Evolutionary conservation across 2,329 filamentous ascomycete genomes (phyloP).

Genomic region (Fusarium nanum): DNA sequence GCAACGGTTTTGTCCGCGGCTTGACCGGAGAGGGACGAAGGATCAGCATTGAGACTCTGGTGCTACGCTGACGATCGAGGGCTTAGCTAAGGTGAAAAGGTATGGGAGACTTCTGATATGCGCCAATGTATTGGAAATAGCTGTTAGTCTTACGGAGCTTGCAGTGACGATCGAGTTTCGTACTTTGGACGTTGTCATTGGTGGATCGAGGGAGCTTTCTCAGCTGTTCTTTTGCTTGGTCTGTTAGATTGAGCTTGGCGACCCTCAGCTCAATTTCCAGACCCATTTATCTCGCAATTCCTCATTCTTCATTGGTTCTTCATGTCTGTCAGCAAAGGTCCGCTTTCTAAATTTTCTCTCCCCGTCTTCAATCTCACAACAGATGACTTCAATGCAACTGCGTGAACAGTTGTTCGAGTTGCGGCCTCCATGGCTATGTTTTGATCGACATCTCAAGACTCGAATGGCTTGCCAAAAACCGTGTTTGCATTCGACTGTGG

Average conservation of each 20-base stretch:
- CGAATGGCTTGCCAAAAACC: slow-evolving; percentile 2
- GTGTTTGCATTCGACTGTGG: slow-evolving; percentile 7
- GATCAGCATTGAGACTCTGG: neutral
- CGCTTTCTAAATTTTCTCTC: neutral
- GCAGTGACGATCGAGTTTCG: neutral
- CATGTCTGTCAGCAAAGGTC: neutral
- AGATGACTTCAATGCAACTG: neutral
- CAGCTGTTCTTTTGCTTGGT: neutral
- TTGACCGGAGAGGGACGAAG: neutral
- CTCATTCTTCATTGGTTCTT: neutral
- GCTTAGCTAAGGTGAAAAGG: neutral
- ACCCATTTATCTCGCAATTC: neutral
- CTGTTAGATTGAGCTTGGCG: neutral
- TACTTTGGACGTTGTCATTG: neutral
- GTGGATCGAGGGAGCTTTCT: neutral
- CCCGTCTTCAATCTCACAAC: neutral
- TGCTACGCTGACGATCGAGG: neutral
- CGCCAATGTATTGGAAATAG: neutral
- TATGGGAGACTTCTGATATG: neutral
- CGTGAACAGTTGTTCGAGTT: neutral
- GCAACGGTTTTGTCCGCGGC: slow-evolving; percentile 6
- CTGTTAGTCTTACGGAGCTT: neutral
- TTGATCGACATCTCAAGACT: neutral
- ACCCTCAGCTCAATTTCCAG: neutral
- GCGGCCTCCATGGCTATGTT: slow-evolving; percentile 1